Base-by-base conservation (phyloP, 2,329 filamentous ascomycete species). In the Neonectria punicea region DNA sequence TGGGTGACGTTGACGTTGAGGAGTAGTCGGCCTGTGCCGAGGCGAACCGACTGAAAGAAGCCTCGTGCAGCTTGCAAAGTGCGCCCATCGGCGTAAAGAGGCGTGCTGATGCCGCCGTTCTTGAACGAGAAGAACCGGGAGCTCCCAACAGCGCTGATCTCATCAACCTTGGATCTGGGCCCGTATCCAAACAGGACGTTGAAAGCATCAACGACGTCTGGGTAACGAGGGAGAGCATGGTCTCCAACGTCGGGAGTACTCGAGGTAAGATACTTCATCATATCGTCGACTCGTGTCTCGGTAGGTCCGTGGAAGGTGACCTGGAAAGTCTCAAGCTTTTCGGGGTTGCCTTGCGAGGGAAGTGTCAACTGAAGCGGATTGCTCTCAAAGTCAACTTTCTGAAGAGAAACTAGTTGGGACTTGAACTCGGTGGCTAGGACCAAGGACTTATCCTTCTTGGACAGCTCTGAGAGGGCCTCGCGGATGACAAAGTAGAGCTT, bases 1-100 rank as follows among this genome's bases (percentile, higher is more conserved):
- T 87, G 83, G 0, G 84, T 84, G 10, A 87, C 83, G 61, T 89
- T 88, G 51, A 80, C 79, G 65, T 89, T 89, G 28, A 89, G 76
- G 0, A 89, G 79, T 1, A 89, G 70, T 0, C 85, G 80, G 2
- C 85, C 86, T 0, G 86, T 89, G 0, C 83, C 83, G 1, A 85
- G 78, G 6, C 86, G 84, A 3, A 84, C 80, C 34, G 85, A 87
- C 70, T 87, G 84, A 61, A 87, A 87, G 68, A 85, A 88, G 1
- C 87, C 87, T 16, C 86, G 82, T 1, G 84, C 76, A 32, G 85
- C 80, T 8, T 78, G 49, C 20, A 85, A 77, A 8, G 77, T 70
- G 11, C 76, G 76, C 0, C 70, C 71, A 0, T 77, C 74, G 5
- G 60, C 44, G 6, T 71, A 71, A 5, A 84, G 69, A 0, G 73